Conservation (phyloP, 2,329 filamentous ascomycete species). For the Mycosphaerella sp. region DNA sequence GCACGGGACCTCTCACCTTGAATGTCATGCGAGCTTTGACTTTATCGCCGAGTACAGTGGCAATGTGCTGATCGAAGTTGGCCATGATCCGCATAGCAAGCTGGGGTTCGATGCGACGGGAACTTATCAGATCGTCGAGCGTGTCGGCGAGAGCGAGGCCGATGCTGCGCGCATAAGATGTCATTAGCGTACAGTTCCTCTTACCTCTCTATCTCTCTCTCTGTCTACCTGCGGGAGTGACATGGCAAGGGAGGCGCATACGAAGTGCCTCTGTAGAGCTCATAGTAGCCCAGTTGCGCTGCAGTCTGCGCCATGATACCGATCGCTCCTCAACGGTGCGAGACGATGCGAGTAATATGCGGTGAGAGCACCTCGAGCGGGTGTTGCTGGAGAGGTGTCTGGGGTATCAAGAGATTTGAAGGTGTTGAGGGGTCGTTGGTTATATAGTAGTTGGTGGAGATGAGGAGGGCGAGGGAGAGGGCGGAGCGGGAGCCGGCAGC, state of each 20-base stretch:
- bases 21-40: constrained; percentile 88
- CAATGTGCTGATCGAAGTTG: constrained; percentile 91
- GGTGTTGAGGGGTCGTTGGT: not conserved
- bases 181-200: not conserved
- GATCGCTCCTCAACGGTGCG: not conserved
- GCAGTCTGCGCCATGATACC: constrained; percentile 17
- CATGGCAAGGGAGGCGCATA: constrained; percentile 43
- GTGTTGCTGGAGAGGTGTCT: constrained; percentile 3
- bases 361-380: not conserved
- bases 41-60: constrained; percentile 83
- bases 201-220: not conserved
- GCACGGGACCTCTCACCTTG: constrained; percentile 58
- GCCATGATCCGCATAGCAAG: constrained; percentile 96
- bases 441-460: not conserved
- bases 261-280: constrained; percentile 98
- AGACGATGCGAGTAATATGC: not conserved
- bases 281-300: constrained; percentile 58
- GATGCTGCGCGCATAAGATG: constrained; percentile 54
- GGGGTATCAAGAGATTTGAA: not conserved
- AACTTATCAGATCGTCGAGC: constrained; percentile 91
- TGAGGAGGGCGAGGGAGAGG: not conserved
- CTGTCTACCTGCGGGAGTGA: not conserved
- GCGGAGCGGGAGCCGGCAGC: not conserved
- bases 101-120: constrained; percentile 92
- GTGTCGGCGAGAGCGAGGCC: constrained; percentile 91